These are phyloP conservation scores for Wallacemonas sp. DNA, from an alignment of 208 protist species.

Conservation along the genomic window DNA sequence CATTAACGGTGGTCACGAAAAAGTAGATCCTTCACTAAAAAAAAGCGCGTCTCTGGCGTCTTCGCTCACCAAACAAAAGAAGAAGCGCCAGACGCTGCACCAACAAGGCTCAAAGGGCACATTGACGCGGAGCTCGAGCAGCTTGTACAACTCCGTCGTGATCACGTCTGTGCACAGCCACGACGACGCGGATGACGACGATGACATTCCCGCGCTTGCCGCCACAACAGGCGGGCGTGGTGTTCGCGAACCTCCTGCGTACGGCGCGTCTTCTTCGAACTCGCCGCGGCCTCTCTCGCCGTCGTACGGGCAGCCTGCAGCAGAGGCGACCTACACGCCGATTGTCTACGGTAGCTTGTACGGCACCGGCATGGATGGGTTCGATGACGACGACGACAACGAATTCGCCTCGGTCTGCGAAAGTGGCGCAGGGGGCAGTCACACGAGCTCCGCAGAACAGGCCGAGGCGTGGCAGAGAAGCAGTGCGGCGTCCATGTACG, in stretches of 20 bases:
- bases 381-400: slow-evolving; percentile 13
- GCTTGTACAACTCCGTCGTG: slow-evolving; percentile 14
- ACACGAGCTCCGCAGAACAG: too few relatives aligned
- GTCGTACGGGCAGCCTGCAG: too few relatives aligned
- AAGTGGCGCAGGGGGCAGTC: background rate
- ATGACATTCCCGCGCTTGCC: background rate
- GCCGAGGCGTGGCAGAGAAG: slow-evolving; percentile 2
- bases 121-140: slow-evolving; percentile 11
- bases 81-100: slow-evolving; percentile 10
- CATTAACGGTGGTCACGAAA: slow-evolving; percentile 46
- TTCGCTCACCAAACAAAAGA: slow-evolving; percentile 29
- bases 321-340: too few relatives aligned
- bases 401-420: slow-evolving; percentile 3
- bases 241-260: too few relatives aligned
- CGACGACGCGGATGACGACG: background rate
- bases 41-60: slow-evolving; percentile 36
- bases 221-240: slow-evolving; percentile 8
- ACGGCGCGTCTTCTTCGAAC: too few relatives aligned
- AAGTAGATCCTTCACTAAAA: slow-evolving; percentile 32
- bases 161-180: slow-evolving; percentile 1
- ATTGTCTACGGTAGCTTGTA: slow-evolving; percentile 11
- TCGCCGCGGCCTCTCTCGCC: too few relatives aligned
- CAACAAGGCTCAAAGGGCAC: background rate
- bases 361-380: background rate
- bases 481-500: slow-evolving; percentile 11